Conservation (phyloP, 345 rosid species). For the Murraya paniculata region DNA sequence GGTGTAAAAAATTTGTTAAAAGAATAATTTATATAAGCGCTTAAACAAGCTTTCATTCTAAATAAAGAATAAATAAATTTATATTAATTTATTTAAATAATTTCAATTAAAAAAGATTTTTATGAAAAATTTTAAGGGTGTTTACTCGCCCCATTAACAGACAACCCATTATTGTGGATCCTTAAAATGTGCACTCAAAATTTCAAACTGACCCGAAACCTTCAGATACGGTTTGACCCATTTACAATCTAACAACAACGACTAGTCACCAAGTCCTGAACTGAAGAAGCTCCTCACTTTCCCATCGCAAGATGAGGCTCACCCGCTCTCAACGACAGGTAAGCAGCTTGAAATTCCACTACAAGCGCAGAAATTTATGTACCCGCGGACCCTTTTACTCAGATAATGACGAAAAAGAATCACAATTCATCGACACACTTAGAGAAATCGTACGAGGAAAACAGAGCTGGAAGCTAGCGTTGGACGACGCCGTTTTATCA, state of each 20-base stretch:
- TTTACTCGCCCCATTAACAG: too few relatives aligned
- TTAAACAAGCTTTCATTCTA: too few relatives aligned
- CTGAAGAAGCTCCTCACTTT: background rate
- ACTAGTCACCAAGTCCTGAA: too few relatives aligned
- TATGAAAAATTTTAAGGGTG: too few relatives aligned
- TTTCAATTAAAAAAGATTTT: too few relatives aligned
- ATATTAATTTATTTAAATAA: too few relatives aligned
- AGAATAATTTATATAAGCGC: too few relatives aligned
- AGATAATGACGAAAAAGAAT: constrained; percentile 35
- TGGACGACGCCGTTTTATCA: constrained; percentile 40
- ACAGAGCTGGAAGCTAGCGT: constrained; percentile 65
- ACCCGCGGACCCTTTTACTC: constrained; percentile 13
- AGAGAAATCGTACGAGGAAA: constrained; percentile 56
- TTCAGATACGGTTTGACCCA: background rate
- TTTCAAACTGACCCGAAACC: background rate
- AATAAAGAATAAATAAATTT: too few relatives aligned
- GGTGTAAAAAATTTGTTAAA: too few relatives aligned
- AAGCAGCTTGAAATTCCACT: constrained; percentile 15
- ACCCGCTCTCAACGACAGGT: constrained; percentile 24
- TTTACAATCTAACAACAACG: background rate
- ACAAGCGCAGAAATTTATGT: constrained; percentile 25
- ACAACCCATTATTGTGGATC: background rate
- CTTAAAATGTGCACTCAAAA: too few relatives aligned
- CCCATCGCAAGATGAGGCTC: constrained; percentile 38
- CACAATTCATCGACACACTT: constrained; percentile 44